These are phyloP conservation scores for Bolboschoenus planiculmis DNA, from an alignment of 176 grass and related monocot species.

Conservation along the genomic window DNA sequence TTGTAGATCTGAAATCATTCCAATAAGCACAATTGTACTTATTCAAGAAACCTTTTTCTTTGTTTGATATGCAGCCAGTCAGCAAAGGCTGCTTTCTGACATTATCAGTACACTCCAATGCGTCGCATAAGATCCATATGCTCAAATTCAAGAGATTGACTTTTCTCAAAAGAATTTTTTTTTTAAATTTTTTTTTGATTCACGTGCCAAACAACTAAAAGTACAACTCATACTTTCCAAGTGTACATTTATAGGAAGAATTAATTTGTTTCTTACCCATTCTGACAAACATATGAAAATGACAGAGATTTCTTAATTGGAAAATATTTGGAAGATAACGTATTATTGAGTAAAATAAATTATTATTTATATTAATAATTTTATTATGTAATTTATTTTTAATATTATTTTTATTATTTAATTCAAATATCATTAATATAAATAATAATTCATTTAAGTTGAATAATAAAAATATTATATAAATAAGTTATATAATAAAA, in stretches of 20 bases:
- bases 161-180: background rate
- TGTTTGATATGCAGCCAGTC: background rate
- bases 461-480: no score
- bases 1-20: background rate
- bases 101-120: background rate
- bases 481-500: no score
- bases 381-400: no score
- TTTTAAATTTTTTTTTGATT: background rate
- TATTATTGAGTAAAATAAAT: background rate
- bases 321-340: background rate
- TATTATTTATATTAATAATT: no score
- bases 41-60: background rate
- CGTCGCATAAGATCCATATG: background rate
- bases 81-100: background rate
- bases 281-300: background rate
- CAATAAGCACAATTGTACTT: background rate
- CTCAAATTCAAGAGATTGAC: constrained; percentile 5
- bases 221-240: background rate
- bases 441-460: no score
- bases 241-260: background rate
- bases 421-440: no score
- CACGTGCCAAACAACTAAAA: background rate
- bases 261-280: constrained; percentile 6
- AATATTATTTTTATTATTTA: no score
- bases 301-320: background rate